phyloP scores from a whole-genome alignment of 768 basidiomycete genomes.

The Macrocybe gigantea region DNA sequence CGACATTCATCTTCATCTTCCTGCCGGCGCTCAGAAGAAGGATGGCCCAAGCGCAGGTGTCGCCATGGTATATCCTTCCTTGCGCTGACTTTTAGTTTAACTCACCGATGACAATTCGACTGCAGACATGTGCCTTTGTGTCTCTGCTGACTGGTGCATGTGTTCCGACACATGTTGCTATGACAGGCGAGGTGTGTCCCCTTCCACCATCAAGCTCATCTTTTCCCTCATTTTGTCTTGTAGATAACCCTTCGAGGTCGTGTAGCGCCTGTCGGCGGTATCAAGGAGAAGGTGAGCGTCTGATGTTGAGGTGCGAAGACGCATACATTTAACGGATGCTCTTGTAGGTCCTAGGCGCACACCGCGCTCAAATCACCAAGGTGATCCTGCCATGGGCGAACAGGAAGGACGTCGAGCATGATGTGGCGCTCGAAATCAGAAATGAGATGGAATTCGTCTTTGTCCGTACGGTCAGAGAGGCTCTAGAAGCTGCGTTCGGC shows the following conservation, averaged over 20 bases:
- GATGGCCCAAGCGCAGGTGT: conserved; percentile 91
- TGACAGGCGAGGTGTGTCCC: conserved; percentile 77
- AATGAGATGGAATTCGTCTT: conserved; percentile 78
- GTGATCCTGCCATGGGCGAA: conserved; percentile 84
- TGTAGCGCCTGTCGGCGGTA: conserved; percentile 82
- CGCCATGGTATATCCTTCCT: conserved; percentile 56
- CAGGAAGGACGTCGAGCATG: conserved; percentile 82
- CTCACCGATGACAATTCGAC: not conserved
- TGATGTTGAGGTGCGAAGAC: not conserved
- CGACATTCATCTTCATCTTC: conserved; percentile 86
- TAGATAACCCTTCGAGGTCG: conserved; percentile 80
- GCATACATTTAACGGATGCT: not conserved
- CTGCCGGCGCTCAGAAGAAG: conserved; percentile 88
- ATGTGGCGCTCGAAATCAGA: conserved; percentile 68
- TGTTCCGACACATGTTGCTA: conserved; percentile 68
- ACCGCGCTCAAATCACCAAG: conserved; percentile 78
- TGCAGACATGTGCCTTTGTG: conserved; percentile 76
- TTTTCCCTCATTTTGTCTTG: not conserved
- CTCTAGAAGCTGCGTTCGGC: conserved; percentile 80
- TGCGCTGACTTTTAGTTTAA: not conserved
- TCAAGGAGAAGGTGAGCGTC: conserved; percentile 68
- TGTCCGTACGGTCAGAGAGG: conserved; percentile 74
- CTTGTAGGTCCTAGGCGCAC: conserved; percentile 68
- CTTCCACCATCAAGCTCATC: not conserved
- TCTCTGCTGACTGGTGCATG: conserved; percentile 75